Conservation (phyloP, 2,329 filamentous ascomycete genomes). For the Pseudocercospora fijiensis region DNA sequence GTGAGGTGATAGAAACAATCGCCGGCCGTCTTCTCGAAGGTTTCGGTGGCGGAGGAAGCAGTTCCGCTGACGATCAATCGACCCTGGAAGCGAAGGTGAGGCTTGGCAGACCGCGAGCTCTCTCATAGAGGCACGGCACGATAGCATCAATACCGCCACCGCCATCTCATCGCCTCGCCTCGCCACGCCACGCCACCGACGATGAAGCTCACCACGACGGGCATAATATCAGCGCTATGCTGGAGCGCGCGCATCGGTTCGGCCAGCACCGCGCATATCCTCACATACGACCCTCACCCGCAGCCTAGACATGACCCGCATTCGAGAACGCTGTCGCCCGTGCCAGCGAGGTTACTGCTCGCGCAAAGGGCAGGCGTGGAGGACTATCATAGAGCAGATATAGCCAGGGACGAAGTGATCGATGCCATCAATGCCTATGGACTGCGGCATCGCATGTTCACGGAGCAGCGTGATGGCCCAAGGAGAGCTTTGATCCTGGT, state of each 20-base stretch:
- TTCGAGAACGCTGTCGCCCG: constrained; percentile 41
- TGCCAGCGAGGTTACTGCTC: constrained; percentile 51
- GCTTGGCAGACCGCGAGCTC: constrained; percentile 2
- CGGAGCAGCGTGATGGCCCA: constrained; percentile 20
- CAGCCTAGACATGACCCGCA: constrained; percentile 31
- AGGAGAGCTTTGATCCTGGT: constrained; percentile 32
- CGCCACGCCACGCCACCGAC: constrained; percentile 22
- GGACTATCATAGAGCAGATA: constrained; percentile 48
- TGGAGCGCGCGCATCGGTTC: constrained; percentile 34
- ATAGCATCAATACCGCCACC: constrained; percentile 11
- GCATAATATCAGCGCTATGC: constrained; percentile 44
- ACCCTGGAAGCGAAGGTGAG: not conserved
- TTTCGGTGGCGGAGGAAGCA: not conserved
- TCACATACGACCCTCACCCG: constrained; percentile 39
- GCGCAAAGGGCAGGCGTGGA: constrained; percentile 53
- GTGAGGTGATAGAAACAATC: constrained; percentile 6
- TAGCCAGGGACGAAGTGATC: constrained; percentile 44
- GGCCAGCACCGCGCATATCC: constrained; percentile 39
- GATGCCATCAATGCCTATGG: constrained; percentile 50
- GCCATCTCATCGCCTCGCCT: constrained; percentile 4
- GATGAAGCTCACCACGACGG: constrained; percentile 48
- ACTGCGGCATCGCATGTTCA: constrained; percentile 44
- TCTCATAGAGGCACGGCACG: not conserved
- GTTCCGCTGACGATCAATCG: not conserved
- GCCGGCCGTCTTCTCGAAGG: not conserved